Percentiles rank a stretch among this genome's conserved stretches.
Conservation (phyloP, 2,329 filamentous ascomycete genomes). For the Diaporthe humulicola region DNA sequence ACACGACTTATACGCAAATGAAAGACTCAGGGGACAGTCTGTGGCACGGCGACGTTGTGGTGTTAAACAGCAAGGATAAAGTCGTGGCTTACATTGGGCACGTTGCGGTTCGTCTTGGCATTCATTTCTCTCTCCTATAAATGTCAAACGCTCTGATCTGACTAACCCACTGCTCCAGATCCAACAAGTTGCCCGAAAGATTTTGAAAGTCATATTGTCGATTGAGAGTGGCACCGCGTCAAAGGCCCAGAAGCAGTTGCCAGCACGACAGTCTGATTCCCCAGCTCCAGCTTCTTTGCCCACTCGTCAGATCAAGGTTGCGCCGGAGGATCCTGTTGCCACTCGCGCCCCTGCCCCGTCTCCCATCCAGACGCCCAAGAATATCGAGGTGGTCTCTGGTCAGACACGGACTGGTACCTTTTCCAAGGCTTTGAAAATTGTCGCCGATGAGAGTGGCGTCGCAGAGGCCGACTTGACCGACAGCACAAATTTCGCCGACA, state of each 20-base stretch:
- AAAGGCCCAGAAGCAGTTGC: not conserved
- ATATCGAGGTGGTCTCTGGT: not conserved
- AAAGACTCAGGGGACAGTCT: constrained; percentile 65
- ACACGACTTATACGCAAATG: constrained; percentile 70
- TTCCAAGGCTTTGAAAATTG: not conserved
- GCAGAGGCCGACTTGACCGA: constrained; percentile 40
- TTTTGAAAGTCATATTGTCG: not conserved
- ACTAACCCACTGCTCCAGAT: not conserved
- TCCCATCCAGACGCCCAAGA: not conserved
- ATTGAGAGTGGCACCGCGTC: not conserved
- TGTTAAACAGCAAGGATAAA: constrained; percentile 65
- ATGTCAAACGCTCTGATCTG: not conserved
- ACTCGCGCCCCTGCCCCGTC: not conserved
- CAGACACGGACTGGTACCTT: not conserved
- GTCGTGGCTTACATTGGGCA: constrained; percentile 61
- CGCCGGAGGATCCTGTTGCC: not conserved
- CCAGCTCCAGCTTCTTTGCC: not conserved
- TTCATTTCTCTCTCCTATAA: not conserved
- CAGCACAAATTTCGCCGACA: constrained; percentile 46
- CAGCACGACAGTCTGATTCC: not conserved
- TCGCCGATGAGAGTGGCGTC: constrained; percentile 22
- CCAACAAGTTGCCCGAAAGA: not conserved
- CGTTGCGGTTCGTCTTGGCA: constrained; percentile 65
- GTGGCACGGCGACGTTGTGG: constrained; percentile 65
- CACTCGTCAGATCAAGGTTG: not conserved